A percentile compares a stretch with the other conserved stretches of the same genome.
These are phyloP conservation scores for Phytophthora podocarpi DNA, from an alignment of 352 stramenopile species.

Conservation along the genomic window DNA sequence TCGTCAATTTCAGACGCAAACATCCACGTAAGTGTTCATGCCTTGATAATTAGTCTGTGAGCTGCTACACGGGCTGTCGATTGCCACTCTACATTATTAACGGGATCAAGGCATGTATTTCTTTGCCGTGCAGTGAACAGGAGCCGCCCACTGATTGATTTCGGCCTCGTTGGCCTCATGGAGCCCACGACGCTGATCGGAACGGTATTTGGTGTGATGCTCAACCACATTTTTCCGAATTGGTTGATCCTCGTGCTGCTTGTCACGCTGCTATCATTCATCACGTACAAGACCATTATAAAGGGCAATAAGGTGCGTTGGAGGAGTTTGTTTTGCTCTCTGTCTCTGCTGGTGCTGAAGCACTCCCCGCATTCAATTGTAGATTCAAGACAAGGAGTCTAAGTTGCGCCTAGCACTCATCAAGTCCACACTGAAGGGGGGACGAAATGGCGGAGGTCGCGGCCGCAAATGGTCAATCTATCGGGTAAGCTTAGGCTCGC, in stretches of 20 bases:
- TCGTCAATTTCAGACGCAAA: constrained; percentile 92
- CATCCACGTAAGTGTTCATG: constrained; percentile 91
- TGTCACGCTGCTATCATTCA: constrained; percentile 67
- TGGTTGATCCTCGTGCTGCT: constrained; percentile 79
- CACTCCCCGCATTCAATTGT: too few relatives aligned
- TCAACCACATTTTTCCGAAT: constrained; percentile 79
- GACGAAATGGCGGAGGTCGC: constrained; percentile 41
- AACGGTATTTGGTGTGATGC: constrained; percentile 75
- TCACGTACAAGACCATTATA: constrained; percentile 66
- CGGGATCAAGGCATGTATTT: too few relatives aligned
- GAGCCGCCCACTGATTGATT: constrained; percentile 95
- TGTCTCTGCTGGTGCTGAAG: too few relatives aligned
- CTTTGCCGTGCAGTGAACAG: constrained; percentile 47
- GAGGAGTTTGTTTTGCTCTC: not conserved
- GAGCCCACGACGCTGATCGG: constrained; percentile 91
- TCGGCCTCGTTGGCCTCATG: constrained; percentile 97
- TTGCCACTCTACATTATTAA: too few relatives aligned
- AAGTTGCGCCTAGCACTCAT: constrained; percentile 40
- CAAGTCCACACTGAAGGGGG: constrained; percentile 53
- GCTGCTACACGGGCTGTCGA: too few relatives aligned
- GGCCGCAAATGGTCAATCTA: constrained; percentile 67
- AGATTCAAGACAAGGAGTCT: constrained; percentile 66
- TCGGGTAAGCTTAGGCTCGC: constrained; percentile 35
- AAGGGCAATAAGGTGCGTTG: constrained; percentile 60
- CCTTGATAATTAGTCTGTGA: too few relatives aligned